Evolutionary conservation across 2,329 filamentous ascomycete genomes (phyloP).

Genomic region (Aspergillus bombycis): DNA sequence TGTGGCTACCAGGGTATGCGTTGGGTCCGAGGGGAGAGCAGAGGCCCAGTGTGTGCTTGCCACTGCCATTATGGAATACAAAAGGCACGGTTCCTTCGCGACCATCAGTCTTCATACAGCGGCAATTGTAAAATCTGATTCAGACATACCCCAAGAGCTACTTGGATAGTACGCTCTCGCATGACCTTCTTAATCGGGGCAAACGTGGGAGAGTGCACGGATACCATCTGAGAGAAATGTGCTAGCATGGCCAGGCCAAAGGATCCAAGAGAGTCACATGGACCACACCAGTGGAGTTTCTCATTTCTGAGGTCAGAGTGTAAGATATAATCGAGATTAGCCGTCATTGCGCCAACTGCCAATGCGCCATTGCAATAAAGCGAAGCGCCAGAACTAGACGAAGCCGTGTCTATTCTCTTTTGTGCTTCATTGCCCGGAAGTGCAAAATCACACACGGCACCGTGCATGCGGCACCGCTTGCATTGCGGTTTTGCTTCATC

Average conservation of each 20-base stretch:
- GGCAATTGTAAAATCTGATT: too few species aligned
- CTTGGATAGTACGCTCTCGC: not conserved
- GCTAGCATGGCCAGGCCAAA: not conserved
- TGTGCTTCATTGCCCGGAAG: not conserved
- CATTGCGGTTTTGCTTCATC: slow-evolving; percentile 1
- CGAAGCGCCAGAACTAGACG: not conserved
- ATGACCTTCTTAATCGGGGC: not conserved
- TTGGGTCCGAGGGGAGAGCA: not conserved
- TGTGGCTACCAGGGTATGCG: not conserved
- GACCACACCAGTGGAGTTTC: too few species aligned
- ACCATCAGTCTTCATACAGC: not conserved
- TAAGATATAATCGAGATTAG: not conserved
- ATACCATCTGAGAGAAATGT: slow-evolving; percentile 2
- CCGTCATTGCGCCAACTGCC: not conserved
- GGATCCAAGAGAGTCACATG: not conserved
- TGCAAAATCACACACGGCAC: not conserved
- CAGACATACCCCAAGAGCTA: not conserved
- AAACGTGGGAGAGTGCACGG: not conserved
- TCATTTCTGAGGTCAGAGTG: not conserved
- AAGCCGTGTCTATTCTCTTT: not conserved
- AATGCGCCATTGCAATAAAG: not conserved
- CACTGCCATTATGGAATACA: slow-evolving; percentile 5
- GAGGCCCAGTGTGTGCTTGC: slow-evolving; percentile 1
- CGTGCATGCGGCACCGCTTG: not conserved
- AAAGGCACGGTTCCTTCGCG: not conserved